Evolutionary conservation across 768 basidiomycete species (phyloP), one percentile per base, ranked within the genome.

Genomic region (Termitomyces sp.): DNA sequence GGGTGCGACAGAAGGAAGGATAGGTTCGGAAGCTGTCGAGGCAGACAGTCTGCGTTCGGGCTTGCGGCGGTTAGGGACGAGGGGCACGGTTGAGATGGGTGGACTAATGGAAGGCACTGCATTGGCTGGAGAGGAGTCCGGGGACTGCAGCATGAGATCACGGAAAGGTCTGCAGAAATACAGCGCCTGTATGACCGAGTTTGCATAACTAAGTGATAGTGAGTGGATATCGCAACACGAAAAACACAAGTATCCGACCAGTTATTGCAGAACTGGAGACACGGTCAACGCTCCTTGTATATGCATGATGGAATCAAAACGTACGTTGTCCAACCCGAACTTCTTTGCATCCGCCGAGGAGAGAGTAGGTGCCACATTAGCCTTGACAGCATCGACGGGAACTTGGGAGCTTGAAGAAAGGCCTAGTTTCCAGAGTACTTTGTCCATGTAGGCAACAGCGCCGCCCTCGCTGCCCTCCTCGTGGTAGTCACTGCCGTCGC

Each of bases 271-370:
- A 96, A 97, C 93, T 96, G 62, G 8, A 50, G 20, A 53, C 20
- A 48, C 20, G n/a, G 36, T 57, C 61, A 49, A 20, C 33, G 57
- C 50, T 56, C 48, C 53, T 57, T 57, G 50, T n/a, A 44, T 30
- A 36, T 26, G 54, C 40, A 54, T 58, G 35, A 51, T 13, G 22
- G 47, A 20, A 42, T 36, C 32, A 52, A 6, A 30, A 83, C 94
- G 67, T 71, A 95, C 94, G 72, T 98, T 98, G 79, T 97, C 96
- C 54, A 97, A 78, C n/a, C 96, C 96, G 77, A 95, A 96, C 68
- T 85, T 88, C 79, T 94, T 93, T 58, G 81, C 83, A 72, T 91
- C 89, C 57, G 90, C 84, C 16, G 83, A 76, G 49, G 78, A 75
- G 60, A 75, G 65, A 49, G 69, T 64, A 40, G 76, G 73, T 38